These are phyloP conservation scores for Alisma plantagoaquatica DNA, from an alignment of 106 monocot genomes.

Conservation along the genomic window DNA sequence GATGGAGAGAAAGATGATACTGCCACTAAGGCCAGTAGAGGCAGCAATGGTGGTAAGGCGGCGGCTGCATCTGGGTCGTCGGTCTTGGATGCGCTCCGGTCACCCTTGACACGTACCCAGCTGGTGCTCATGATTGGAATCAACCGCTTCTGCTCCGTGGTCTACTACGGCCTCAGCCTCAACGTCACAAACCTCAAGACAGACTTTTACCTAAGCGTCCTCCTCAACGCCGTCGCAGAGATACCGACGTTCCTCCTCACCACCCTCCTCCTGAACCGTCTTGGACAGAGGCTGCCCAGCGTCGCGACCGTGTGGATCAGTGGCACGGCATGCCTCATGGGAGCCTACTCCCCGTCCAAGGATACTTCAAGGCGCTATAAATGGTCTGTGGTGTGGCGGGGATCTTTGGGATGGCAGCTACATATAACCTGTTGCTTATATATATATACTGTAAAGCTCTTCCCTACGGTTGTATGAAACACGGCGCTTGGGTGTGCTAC, in stretches of 20 bases:
- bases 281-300: not conserved
- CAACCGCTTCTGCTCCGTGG: constrained; percentile 3
- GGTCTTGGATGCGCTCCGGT: not conserved
- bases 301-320: constrained; percentile 3
- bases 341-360: not conserved
- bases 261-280: not conserved
- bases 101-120: not conserved
- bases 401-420: constrained; percentile 1
- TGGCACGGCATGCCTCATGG: not conserved
- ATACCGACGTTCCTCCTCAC: not conserved
- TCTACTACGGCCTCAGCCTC: constrained; percentile 12
- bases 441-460: constrained; percentile 7
- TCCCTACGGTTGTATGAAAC: constrained; percentile 18
- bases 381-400: constrained; percentile 9
- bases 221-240: constrained; percentile 5
- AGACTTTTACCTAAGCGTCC: not conserved
- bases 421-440: constrained; percentile 4
- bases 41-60: not conserved
- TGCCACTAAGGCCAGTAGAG: not conserved
- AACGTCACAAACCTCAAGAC: constrained; percentile 7
- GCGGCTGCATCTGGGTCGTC: not conserved
- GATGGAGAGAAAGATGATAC: too few species aligned
- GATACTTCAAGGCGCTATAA: not conserved
- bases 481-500: constrained; percentile 24
- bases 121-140: not conserved